Evolutionary conservation across 441 rosid species (phyloP), one percentile per base, ranked within the genome.

Genomic region (Hura crepitans): DNA sequence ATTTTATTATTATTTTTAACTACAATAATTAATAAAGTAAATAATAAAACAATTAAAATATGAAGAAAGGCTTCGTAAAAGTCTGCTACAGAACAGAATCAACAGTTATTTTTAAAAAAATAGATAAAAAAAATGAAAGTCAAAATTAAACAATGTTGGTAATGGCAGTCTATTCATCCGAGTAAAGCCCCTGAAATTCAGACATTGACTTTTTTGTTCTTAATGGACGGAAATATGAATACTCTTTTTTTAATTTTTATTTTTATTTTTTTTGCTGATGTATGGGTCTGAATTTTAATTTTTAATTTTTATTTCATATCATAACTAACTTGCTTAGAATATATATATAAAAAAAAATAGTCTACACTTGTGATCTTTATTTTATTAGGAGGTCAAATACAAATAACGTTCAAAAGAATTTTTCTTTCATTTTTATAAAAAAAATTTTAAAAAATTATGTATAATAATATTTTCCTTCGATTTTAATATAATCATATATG

Each of bases 41-140:
- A n/a, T 65, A 47, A 25, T n/a, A n/a, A n/a, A n/a, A n/a, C n/a
- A n/a, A 25, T 12, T 25, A 27, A 10, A 25, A 56, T 2, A 54
- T 7, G 27, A 14, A 56, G 4, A 13, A 56, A 56, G 1, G 43
- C 27, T 68, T 45, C 72, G 13, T 15, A 27, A 57, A 68, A 68
- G 43, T 68, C 72, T 57, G 72, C 72, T n/a, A 3, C 18, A 46
- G 37, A 54, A 27, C 20, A 0, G 60, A 33, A 45, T 31, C 53
- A 37, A 15, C 50, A 22, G 49, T 13, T 1, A n/a, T 2, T 25
- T 14, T 55, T n/a, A n/a, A 12, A 10, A 14, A 0, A 10, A 0
- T 60, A 9, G 8, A 10, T 35, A 9, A 1, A 53, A 23, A 17
- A 35, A 61, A 39, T 37, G 22, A 12, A 20, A 28, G 27, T 15